phyloP scores from a whole-genome alignment of 345 rosid species.

The Eutrema yunnanense region DNA sequence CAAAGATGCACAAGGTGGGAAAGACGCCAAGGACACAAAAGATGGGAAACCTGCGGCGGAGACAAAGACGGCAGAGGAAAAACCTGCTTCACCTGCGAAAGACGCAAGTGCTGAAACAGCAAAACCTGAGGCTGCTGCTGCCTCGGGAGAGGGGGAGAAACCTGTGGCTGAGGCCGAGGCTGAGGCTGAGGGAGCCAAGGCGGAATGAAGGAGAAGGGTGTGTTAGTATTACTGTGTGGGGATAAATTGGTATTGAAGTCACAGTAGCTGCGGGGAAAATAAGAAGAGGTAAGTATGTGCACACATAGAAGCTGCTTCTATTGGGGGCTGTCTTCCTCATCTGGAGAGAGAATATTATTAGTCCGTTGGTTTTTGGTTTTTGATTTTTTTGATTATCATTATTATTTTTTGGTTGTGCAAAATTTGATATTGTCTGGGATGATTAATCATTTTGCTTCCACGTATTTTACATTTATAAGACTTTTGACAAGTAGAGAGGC shows the following conservation, averaged over 20 bases:
- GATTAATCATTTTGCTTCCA: constrained; percentile 27
- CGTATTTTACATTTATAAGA: constrained; percentile 9
- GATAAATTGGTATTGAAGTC: constrained; percentile 18
- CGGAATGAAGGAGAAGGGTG: constrained; percentile 11
- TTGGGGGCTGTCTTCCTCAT: not conserved
- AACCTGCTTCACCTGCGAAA: constrained; percentile 36
- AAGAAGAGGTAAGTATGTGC: constrained; percentile 21
- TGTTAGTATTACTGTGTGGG: constrained; percentile 17
- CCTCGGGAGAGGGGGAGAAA: constrained; percentile 29
- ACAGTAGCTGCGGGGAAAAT: constrained; percentile 25
- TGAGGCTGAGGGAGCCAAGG: constrained; percentile 35
- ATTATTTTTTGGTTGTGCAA: constrained; percentile 16
- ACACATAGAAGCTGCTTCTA: constrained; percentile 10
- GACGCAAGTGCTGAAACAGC: constrained; percentile 33
- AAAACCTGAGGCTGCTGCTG: constrained; percentile 29
- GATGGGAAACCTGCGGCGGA: constrained; percentile 27
- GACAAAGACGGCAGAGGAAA: constrained; percentile 31
- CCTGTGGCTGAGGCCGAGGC: constrained; percentile 31
- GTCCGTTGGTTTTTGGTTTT: constrained; percentile 2
- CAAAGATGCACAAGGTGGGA: constrained; percentile 34
- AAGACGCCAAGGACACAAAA: constrained; percentile 38
- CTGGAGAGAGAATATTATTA: constrained; percentile 20
- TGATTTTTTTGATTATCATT: not conserved
- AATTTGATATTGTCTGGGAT: constrained; percentile 21
- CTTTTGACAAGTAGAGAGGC: constrained; percentile 10